These are phyloP conservation scores for Tetrapyrgos nigripes DNA, from an alignment of 1,284 basidiomycete genomes.

Conservation along the genomic window DNA sequence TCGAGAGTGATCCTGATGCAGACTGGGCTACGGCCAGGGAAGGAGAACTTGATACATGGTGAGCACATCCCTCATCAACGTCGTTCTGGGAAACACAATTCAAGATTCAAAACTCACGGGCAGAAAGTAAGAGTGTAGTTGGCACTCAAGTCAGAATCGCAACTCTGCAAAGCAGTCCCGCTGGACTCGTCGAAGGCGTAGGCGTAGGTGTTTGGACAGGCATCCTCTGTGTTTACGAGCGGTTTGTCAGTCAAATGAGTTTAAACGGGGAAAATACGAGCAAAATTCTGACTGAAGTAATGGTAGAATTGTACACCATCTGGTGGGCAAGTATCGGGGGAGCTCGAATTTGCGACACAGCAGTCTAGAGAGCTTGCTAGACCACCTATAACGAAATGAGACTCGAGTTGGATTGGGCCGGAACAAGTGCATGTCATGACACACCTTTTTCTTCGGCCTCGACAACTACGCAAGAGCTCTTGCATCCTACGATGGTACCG, in stretches of 20 bases:
- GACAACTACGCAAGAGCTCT: conserved; percentile 57
- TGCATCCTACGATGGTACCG: conserved; percentile 59
- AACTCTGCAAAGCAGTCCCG: conserved; percentile 58
- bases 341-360: conserved; percentile 57
- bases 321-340: conserved; percentile 55
- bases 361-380: conserved; percentile 56
- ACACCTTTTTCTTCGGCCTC: conserved; percentile 43
- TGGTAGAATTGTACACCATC: conserved; percentile 54
- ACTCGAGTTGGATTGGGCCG: conserved; percentile 8
- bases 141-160: conserved; percentile 45
- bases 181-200: conserved; percentile 63
- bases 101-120: conserved; percentile 45
- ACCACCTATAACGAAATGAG: background rate
- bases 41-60: too few species aligned
- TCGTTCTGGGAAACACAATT: too few species aligned
- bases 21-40: too few species aligned
- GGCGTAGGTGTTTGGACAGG: conserved; percentile 61
- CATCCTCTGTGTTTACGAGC: conserved; percentile 36
- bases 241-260: background rate
- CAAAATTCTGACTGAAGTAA: conserved; percentile 54
- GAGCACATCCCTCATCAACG: too few species aligned
- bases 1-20: too few species aligned
- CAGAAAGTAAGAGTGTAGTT: conserved; percentile 65
- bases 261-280: background rate
- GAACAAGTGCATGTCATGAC: conserved; percentile 18